Evolutionary conservation across 345 rosid genomes (phyloP).

Genomic region (Eucalyptus shirleyi): DNA sequence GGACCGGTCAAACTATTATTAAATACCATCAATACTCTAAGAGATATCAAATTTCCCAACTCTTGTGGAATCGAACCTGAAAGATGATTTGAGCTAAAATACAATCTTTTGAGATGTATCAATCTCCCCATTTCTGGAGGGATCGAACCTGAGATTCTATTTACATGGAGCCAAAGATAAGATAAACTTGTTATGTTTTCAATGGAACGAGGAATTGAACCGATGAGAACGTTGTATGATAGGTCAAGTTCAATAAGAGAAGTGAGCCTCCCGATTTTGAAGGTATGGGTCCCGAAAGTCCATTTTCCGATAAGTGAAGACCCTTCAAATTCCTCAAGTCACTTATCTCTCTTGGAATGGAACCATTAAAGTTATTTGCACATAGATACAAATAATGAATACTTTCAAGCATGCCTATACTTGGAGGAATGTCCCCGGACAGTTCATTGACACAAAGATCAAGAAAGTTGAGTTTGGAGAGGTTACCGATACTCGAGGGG

Average conservation of each 20-base stretch:
- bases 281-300: not conserved
- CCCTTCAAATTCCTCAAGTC: not conserved
- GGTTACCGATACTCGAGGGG: not conserved
- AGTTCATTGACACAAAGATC: not conserved
- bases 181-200: too few species aligned
- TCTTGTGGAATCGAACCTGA: not conserved
- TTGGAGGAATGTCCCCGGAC: not conserved
- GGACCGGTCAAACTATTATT: rapidly evolving
- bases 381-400: not conserved
- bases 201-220: too few species aligned
- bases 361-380: not conserved
- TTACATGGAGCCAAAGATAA: rapidly evolving
- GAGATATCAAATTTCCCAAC: not conserved
- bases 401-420: not conserved
- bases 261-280: too few species aligned
- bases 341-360: rapidly evolving
- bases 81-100: not conserved
- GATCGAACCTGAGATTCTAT: too few species aligned
- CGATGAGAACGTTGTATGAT: too few species aligned
- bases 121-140: too few species aligned
- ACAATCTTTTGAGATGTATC: too few species aligned
- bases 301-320: rapidly evolving
- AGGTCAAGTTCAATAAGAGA: too few species aligned
- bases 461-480: not conserved
- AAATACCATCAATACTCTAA: not conserved